These are phyloP conservation scores for Mollisia scopiformis DNA, from an alignment of 2,329 filamentous ascomycete genomes.

Conservation along the genomic window DNA sequence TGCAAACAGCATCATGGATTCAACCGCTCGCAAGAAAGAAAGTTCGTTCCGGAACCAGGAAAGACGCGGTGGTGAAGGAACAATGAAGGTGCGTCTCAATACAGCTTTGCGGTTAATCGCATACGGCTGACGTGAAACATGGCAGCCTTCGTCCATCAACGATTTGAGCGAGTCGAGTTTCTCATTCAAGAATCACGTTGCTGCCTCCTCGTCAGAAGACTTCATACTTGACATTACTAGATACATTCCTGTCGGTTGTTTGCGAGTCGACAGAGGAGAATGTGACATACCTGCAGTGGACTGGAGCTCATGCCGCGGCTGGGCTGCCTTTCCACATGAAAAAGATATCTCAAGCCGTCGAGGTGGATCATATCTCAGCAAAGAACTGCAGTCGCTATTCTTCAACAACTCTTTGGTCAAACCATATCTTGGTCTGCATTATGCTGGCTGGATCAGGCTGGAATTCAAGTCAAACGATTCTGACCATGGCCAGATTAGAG, in stretches of 20 bases:
- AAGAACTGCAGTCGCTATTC: slow-evolving; percentile 24
- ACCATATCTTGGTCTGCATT: slow-evolving; percentile 22
- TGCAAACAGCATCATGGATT: too few species aligned
- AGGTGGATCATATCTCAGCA: slow-evolving; percentile 12
- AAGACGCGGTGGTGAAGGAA: not conserved
- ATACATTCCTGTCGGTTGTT: slow-evolving; percentile 32
- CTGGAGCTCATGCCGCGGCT: slow-evolving; percentile 19
- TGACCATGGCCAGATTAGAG: slow-evolving; percentile 44
- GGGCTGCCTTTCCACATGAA: slow-evolving; percentile 26
- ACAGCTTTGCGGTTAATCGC: too few species aligned
- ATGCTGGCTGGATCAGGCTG: slow-evolving; percentile 35
- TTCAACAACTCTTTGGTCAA: slow-evolving; percentile 18
- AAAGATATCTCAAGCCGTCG: slow-evolving; percentile 13
- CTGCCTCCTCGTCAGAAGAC: slow-evolving; percentile 13
- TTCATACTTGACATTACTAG: slow-evolving; percentile 27
- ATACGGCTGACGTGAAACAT: too few species aligned
- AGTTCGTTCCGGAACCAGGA: too few species aligned
- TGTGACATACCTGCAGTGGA: slow-evolving; percentile 8
- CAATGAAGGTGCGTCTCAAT: not conserved
- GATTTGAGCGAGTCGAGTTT: not conserved
- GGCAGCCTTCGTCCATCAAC: not conserved
- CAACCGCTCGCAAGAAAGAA: too few species aligned
- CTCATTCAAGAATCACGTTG: not conserved
- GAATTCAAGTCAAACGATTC: slow-evolving; percentile 30
- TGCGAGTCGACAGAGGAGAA: slow-evolving; percentile 22